Percentiles rank a stretch among this genome's conserved stretches.
These are phyloP conservation scores for Jasminum sambac DNA, from an alignment of 257 asterid genomes.

Conservation along the genomic window DNA sequence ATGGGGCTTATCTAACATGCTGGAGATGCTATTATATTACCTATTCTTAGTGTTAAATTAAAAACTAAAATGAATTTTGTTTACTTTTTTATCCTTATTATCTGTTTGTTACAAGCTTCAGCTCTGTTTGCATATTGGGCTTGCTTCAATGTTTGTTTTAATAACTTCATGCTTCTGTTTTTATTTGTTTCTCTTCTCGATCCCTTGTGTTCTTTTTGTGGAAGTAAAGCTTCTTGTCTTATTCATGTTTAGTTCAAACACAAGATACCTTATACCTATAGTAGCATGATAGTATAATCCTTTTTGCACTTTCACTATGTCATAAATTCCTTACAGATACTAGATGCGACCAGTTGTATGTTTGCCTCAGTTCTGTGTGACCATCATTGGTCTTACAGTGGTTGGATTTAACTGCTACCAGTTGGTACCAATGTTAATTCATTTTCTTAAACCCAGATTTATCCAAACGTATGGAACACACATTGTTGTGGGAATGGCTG, in stretches of 20 bases:
- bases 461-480: conserved; percentile 94
- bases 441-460: conserved; percentile 54
- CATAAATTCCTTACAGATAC: not conserved
- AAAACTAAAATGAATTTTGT: not conserved
- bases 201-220: not conserved
- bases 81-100: not conserved
- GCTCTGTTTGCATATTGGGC: not conserved
- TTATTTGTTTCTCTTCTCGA: not conserved
- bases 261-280: not conserved
- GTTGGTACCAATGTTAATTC: conserved; percentile 27
- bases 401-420: conserved; percentile 7
- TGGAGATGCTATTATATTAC: not conserved
- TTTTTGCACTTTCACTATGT: not conserved
- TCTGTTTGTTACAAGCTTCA: not conserved
- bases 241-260: not conserved
- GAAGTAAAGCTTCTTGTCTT: not conserved
- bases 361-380: not conserved
- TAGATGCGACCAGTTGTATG: not conserved
- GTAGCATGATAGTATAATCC: not conserved
- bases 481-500: conserved; percentile 87
- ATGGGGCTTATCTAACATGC: not conserved
- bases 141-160: not conserved
- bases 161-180: not conserved
- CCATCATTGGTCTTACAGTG: not conserved
- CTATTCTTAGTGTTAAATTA: not conserved